These are phyloP conservation scores for Suillus decipiens DNA, from an alignment of 768 basidiomycete genomes.

Conservation along the genomic window DNA sequence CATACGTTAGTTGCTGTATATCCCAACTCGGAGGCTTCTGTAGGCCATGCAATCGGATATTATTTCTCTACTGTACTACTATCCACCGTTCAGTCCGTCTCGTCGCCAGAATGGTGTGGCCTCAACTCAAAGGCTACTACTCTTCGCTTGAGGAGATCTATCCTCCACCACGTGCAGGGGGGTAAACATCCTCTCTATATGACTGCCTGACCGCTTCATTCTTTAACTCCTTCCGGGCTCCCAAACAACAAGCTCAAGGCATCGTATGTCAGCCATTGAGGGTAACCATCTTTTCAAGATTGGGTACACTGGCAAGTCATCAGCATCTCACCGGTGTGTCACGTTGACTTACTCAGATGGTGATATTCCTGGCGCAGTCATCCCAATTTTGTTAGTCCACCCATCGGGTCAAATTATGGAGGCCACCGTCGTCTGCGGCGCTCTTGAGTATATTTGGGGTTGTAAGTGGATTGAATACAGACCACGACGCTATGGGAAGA, in stretches of 20 bases:
- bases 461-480: not conserved
- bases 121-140: not conserved
- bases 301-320: not conserved
- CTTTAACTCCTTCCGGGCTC: not conserved
- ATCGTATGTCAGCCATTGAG: not conserved
- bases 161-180: not conserved
- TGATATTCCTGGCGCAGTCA: not conserved
- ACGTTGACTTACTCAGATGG: not conserved
- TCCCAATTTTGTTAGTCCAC: not conserved
- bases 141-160: not conserved
- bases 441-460: not conserved
- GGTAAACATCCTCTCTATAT: not conserved
- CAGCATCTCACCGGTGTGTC: not conserved
- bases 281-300: not conserved
- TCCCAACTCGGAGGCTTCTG: not conserved
- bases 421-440: not conserved
- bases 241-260: not conserved
- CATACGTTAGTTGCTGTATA: not conserved
- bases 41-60: not conserved
- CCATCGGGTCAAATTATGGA: not conserved
- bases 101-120: not conserved
- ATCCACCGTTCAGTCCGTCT: not conserved
- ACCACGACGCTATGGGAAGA: not conserved
- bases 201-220: not conserved
- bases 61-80: not conserved